phyloP scores from a whole-genome alignment of 352 stramenopile species.

The Phytophthora sansomeana region DNA sequence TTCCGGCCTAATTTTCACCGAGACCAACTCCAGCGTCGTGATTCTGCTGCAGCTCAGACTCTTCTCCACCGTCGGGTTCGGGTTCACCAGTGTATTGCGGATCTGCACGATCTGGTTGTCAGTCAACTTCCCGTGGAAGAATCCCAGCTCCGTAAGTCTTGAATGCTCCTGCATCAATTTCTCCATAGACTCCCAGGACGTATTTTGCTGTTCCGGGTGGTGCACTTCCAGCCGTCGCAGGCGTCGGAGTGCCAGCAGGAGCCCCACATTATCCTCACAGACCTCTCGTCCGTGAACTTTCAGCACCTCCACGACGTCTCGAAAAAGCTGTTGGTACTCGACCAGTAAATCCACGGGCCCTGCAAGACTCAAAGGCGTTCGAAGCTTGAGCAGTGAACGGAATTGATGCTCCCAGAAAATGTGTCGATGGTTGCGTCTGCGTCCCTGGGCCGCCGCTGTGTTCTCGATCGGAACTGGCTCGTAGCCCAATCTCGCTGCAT shows the following conservation, averaged over 20 bases:
- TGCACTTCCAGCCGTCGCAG: constrained; percentile 76
- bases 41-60: constrained; percentile 32
- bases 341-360: constrained; percentile 10
- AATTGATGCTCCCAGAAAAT: constrained; percentile 73
- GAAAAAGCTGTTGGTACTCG: constrained; percentile 45
- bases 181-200: constrained; percentile 46
- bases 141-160: constrained; percentile 57
- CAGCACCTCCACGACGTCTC: constrained; percentile 62
- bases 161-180: constrained; percentile 42
- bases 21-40: constrained; percentile 68
- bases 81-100: constrained; percentile 32
- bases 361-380: constrained; percentile 20
- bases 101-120: constrained; percentile 55
- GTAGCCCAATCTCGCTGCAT: constrained; percentile 17
- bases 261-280: constrained; percentile 49
- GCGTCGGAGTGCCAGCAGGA: constrained; percentile 48
- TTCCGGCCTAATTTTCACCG: constrained; percentile 62
- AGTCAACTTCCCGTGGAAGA: constrained; percentile 78
- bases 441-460: constrained; percentile 19
- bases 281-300: constrained; percentile 75
- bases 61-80: constrained; percentile 14
- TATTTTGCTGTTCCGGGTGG: constrained; percentile 75
- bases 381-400: constrained; percentile 51
- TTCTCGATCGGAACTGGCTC: constrained; percentile 22
- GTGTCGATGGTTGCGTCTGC: constrained; percentile 47